Evolutionary conservation across 768 basidiomycete species (phyloP).

Genomic region (Leccinum boreale): DNA sequence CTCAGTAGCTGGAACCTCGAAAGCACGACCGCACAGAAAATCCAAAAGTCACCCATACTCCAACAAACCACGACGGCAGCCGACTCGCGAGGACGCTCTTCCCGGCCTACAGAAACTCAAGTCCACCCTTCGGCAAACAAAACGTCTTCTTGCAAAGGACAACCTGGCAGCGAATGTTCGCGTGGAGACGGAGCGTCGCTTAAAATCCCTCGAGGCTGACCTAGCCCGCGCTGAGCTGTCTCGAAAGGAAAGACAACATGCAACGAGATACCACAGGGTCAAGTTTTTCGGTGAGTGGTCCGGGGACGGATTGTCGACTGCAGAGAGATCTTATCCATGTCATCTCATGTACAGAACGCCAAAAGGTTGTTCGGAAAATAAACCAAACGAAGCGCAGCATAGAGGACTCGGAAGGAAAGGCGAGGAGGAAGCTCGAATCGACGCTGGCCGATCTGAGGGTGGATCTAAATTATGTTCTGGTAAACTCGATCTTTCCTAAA

Average conservation of each 20-base stretch:
- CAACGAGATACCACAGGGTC: conserved; percentile 80
- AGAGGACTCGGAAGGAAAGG: conserved; percentile 33
- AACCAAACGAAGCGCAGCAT: conserved; percentile 61
- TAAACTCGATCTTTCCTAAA: conserved; percentile 28
- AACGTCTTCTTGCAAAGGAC: conserved; percentile 80
- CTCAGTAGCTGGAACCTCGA: conserved; percentile 11
- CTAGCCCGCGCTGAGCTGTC: conserved; percentile 59
- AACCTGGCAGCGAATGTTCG: conserved; percentile 82
- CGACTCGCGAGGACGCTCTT: conserved; percentile 13
- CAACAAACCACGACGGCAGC: conserved; percentile 4
- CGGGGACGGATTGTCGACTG: not conserved
- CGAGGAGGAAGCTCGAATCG: conserved; percentile 41
- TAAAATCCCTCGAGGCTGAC: conserved; percentile 73
- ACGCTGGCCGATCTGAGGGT: conserved; percentile 66
- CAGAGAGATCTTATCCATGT: not conserved
- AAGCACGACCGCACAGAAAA: conserved; percentile 11
- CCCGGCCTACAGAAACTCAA: conserved; percentile 88
- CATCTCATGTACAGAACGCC: conserved; percentile 56
- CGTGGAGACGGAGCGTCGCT: conserved; percentile 74
- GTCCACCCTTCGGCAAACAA: conserved; percentile 77
- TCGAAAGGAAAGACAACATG: conserved; percentile 69
- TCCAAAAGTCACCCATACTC: conserved; percentile 13
- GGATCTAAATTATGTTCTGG: conserved; percentile 88
- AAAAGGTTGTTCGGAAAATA: conserved; percentile 80
- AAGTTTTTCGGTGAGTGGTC: conserved; percentile 83